Evolutionary conservation across 2,329 filamentous ascomycete species (phyloP).

Genomic region (Capronia americana): DNA sequence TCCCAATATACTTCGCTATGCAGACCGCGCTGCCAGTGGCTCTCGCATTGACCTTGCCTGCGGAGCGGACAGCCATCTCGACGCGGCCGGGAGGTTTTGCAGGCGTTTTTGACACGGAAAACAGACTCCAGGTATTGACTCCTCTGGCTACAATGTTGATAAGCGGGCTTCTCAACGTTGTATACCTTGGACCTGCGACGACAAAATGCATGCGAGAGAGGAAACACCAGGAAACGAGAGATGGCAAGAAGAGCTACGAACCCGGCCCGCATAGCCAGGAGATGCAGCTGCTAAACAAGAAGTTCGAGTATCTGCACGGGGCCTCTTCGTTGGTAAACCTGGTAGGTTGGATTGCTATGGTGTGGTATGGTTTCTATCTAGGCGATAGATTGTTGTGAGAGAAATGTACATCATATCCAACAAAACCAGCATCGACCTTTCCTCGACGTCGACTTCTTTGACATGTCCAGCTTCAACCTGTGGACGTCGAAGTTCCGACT

Average conservation of each 20-base stretch:
- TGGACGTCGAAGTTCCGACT: not conserved
- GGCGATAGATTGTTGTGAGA: slow-evolving; percentile 64
- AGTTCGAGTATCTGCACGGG: slow-evolving; percentile 80
- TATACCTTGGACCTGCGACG: slow-evolving; percentile 76
- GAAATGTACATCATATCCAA: not conserved
- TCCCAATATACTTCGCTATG: slow-evolving; percentile 86
- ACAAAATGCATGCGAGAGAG: slow-evolving; percentile 75
- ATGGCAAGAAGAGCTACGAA: slow-evolving; percentile 87
- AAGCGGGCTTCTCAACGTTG: slow-evolving; percentile 73
- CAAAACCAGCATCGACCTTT: not conserved
- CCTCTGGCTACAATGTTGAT: slow-evolving; percentile 74
- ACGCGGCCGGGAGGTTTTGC: slow-evolving; percentile 53
- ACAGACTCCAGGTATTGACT: slow-evolving; percentile 68
- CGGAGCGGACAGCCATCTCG: slow-evolving; percentile 51
- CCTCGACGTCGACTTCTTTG: not conserved
- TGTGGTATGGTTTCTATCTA: slow-evolving; percentile 80
- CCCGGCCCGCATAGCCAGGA: slow-evolving; percentile 78
- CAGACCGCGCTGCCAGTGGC: slow-evolving; percentile 77
- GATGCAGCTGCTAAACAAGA: slow-evolving; percentile 80
- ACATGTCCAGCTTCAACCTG: not conserved
- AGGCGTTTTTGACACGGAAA: slow-evolving; percentile 66
- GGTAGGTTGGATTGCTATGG: slow-evolving; percentile 68
- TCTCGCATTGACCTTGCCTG: slow-evolving; percentile 80
- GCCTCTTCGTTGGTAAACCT: slow-evolving; percentile 81
- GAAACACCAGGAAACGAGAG: slow-evolving; percentile 82